phyloP scores from a whole-genome alignment of 2,329 filamentous ascomycete species.

The Diaporthe ilicicola region DNA sequence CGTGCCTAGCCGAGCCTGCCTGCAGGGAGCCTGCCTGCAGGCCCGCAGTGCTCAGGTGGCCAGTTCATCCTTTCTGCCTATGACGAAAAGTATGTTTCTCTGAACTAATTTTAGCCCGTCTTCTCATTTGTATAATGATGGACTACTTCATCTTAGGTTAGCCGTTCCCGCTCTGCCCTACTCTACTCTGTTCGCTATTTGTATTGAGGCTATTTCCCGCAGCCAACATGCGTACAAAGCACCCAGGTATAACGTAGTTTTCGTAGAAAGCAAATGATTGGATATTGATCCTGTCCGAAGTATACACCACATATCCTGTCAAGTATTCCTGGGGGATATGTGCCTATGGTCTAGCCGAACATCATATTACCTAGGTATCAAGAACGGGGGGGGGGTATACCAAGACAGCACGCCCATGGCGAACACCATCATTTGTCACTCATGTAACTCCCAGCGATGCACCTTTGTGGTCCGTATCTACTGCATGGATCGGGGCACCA shows the following conservation, averaged over 20 bases:
- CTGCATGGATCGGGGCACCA: too few relatives aligned
- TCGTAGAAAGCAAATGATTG: background rate
- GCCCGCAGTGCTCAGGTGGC: background rate
- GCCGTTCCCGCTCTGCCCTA: background rate
- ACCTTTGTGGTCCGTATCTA: too few relatives aligned
- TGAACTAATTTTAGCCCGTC: background rate
- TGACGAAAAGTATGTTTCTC: background rate
- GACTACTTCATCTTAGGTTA: background rate
- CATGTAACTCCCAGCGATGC: too few relatives aligned
- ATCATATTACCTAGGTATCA: too few relatives aligned
- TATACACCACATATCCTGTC: too few relatives aligned
- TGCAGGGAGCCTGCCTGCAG: background rate
- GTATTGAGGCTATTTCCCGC: background rate
- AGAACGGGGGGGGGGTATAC: too few relatives aligned
- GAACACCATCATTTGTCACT: too few relatives aligned
- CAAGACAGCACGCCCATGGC: too few relatives aligned
- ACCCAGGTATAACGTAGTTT: background rate
- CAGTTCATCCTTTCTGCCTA: slow-evolving; percentile 15
- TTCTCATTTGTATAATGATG: background rate
- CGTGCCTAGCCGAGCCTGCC: slow-evolving; percentile 5
- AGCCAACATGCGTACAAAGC: background rate
- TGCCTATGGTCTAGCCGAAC: too few relatives aligned
- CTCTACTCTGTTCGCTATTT: too few relatives aligned
- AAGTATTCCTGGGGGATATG: too few relatives aligned
- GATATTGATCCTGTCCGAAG: too few relatives aligned